Conservation (phyloP, 805 yeast species). For the Saccharomycopsis microspora region DNA sequence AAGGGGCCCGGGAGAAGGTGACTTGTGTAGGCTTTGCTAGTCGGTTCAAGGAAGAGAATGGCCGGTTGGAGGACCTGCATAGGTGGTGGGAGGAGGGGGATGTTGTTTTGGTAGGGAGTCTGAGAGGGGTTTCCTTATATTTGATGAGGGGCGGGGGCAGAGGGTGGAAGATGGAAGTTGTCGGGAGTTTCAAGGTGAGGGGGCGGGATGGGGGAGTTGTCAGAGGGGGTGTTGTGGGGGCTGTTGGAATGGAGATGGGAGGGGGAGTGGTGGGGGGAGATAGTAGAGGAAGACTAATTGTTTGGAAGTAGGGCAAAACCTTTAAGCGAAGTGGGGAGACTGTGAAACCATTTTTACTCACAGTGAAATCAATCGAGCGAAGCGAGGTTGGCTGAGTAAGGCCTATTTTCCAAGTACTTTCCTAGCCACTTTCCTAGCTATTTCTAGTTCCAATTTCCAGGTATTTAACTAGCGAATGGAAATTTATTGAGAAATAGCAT, state of each 20-base stretch:
- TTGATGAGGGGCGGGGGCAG: slow-evolving; percentile 22
- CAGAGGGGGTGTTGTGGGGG: slow-evolving; percentile 19
- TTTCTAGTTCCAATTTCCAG: too few species aligned
- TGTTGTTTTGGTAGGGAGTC: slow-evolving; percentile 27
- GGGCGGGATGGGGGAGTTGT: slow-evolving; percentile 14
- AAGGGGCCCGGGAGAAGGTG: slow-evolving; percentile 13
- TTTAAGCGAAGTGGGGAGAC: too few species aligned
- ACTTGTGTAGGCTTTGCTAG: slow-evolving; percentile 18
- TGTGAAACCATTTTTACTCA: too few species aligned
- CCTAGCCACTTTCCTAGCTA: too few species aligned
- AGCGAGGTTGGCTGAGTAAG: too few species aligned
- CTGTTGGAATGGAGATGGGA: slow-evolving; percentile 25
- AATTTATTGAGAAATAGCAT: too few species aligned
- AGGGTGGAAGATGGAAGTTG: slow-evolving; percentile 15
- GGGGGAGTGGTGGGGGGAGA: slow-evolving; percentile 44
- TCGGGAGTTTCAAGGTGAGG: slow-evolving; percentile 22
- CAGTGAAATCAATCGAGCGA: too few species aligned
- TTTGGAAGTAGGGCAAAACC: slow-evolving; percentile 26
- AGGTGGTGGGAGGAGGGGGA: slow-evolving; percentile 29
- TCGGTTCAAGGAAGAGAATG: slow-evolving; percentile 17
- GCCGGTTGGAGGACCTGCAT: slow-evolving; percentile 23
- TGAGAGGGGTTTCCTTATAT: slow-evolving; percentile 18
- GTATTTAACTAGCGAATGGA: too few species aligned
- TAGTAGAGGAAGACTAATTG: slow-evolving; percentile 36
- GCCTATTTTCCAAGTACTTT: too few species aligned